These are phyloP conservation scores for Tuber microsphaerosporum DNA, from an alignment of 495 filamentous ascomycete species.

Conservation along the genomic window DNA sequence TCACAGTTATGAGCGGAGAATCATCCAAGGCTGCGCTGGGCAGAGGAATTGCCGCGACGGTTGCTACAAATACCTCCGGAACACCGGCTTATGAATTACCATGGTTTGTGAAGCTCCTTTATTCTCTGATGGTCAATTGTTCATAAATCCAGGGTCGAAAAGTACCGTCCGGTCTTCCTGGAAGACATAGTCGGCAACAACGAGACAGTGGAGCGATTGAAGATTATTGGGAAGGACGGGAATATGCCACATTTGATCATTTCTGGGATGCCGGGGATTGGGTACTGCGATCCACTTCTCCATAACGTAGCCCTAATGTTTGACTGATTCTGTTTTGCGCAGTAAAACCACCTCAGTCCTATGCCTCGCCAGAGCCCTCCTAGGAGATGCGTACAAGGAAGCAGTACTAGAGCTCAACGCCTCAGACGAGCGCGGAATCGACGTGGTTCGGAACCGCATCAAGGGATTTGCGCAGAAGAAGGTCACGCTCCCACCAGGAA, in stretches of 20 bases:
- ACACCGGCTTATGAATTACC: slow-evolving; percentile 73
- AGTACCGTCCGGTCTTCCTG: slow-evolving; percentile 88
- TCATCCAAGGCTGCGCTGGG: slow-evolving; percentile 66
- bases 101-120: slow-evolving; percentile 55
- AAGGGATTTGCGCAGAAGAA: slow-evolving; percentile 99
- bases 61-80: slow-evolving; percentile 48
- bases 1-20: slow-evolving; percentile 50
- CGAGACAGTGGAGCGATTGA: slow-evolving; percentile 92
- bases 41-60: neutral
- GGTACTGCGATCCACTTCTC: slow-evolving; percentile 42
- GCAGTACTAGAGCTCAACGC: slow-evolving; percentile 95
- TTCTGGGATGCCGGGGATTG: slow-evolving; percentile 97
- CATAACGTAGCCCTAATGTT: neutral
- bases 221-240: slow-evolving; percentile 97
- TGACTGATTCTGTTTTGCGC: neutral
- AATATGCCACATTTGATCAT: slow-evolving; percentile 99
- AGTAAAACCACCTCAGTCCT: slow-evolving; percentile 89
- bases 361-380: slow-evolving; percentile 83
- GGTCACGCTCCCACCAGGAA: slow-evolving; percentile 81
- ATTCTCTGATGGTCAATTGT: slow-evolving; percentile 9
- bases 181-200: slow-evolving; percentile 97
- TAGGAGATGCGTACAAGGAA: slow-evolving; percentile 94
- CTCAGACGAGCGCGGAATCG: slow-evolving; percentile 93
- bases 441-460: slow-evolving; percentile 96
- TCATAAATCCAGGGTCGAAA: slow-evolving; percentile 71